Evolutionary conservation across 768 basidiomycete species (phyloP), one percentile per base, ranked within the genome.

Genomic region (Pisolithus marmoratus): DNA sequence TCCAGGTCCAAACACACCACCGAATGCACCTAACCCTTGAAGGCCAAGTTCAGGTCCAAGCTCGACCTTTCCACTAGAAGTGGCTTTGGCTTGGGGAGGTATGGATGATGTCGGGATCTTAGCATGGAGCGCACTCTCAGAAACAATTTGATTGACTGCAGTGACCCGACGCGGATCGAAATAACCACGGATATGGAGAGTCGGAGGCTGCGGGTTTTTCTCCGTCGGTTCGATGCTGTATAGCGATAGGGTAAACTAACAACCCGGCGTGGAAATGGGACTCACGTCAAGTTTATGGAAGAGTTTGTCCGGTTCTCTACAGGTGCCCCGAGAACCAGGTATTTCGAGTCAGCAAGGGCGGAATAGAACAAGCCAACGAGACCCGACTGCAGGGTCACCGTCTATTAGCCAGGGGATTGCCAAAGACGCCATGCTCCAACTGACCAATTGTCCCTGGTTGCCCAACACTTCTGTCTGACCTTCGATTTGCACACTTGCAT

Each of bases 241-340:
- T 5, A 36, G 23, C 38, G 31, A 31, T 15, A 22, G 31, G 23
- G 27, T n/a, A 17, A 5, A 37, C 17, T n/a, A 27, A 29, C 7
- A 27, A 19, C 12, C 19, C 17, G 17, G 20, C 17, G 29, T 17
- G 20, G 24, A 17, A 1, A 36, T 19, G 49, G 8, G 5, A 55
- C 72, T 54, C 61, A 75, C 74, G 64, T 61, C 1, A 74, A 54
- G 36, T 76, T 76, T 31, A 76, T 23, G 6, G 74, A 75, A 4
- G 72, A 73, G 0, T 53, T 65, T 23, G 65, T 55, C 47, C 60
- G 58, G 42, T 49, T 64, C 48, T 67, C 60, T 2, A 66, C 37
- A 4, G 74, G 67, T 9, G 61, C 70, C 26, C 64, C 73, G 9
- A 58, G 63, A 24, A 75, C 53, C 26, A 69, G 54, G 48, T 66